phyloP scores from a whole-genome alignment of 1,139 yeast genomes.

The Protomyces pachydermus region DNA sequence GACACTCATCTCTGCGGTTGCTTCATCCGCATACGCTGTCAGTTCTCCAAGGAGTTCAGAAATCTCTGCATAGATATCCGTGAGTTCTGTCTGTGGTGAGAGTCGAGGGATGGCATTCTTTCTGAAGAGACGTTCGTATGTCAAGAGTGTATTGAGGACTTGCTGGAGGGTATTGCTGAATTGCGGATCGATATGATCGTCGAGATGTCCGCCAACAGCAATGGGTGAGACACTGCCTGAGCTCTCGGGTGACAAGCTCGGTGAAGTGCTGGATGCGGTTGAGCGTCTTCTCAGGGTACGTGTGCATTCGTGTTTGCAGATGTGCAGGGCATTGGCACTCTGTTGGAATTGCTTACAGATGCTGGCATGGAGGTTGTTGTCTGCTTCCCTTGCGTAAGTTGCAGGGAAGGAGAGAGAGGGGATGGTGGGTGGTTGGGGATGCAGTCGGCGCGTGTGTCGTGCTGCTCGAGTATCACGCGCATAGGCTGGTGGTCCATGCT shows the following conservation, averaged over 20 bases:
- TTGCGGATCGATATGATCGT: not conserved
- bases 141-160: not conserved
- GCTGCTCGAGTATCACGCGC: too few species aligned
- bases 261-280: not conserved
- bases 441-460: too few species aligned
- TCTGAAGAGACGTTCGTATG: not conserved
- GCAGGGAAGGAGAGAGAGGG: not conserved
- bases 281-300: not conserved
- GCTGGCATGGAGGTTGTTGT: not conserved
- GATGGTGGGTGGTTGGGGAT: too few species aligned
- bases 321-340: not conserved
- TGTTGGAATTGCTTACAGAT: not conserved
- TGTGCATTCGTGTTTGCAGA: not conserved
- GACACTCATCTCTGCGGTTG: not conserved
- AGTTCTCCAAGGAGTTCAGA: not conserved
- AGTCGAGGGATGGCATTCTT: not conserved
- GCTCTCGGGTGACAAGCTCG: not conserved
- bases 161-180: not conserved
- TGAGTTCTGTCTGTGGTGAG: not conserved
- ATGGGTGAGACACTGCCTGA: not conserved
- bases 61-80: not conserved
- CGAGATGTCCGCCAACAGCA: not conserved
- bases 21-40: not conserved
- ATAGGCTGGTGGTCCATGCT: too few species aligned
- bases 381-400: not conserved